phyloP scores from a whole-genome alignment of 139 green algal genomes.

The Haematococcus lacustris region DNA sequence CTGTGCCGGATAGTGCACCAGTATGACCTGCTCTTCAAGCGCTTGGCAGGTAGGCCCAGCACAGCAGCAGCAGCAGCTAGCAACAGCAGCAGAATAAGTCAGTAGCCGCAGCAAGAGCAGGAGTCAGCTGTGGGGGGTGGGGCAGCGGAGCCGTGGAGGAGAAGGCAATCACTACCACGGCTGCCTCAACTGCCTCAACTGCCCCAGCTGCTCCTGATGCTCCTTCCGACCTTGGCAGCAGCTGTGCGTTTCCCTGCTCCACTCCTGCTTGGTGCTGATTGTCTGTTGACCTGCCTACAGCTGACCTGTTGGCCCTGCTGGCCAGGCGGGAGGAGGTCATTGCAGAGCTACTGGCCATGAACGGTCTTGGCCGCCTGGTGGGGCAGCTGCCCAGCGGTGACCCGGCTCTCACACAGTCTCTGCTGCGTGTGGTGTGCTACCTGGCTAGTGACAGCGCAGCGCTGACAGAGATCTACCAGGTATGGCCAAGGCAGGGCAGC shows the following conservation, averaged over 20 bases:
- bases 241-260: no score
- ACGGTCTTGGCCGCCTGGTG: constrained; percentile 25
- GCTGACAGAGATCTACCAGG: constrained; percentile 40
- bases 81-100: no score
- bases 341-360: constrained; percentile 30
- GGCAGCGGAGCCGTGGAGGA: no score
- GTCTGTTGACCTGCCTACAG: constrained; percentile 8
- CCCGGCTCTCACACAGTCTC: constrained; percentile 13
- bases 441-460: constrained; percentile 23
- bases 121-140: no score
- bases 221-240: no score
- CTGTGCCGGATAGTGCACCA: constrained; percentile 37
- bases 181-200: no score
- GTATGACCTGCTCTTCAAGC: constrained; percentile 42
- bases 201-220: no score
- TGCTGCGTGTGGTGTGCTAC: constrained; percentile 44
- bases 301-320: constrained; percentile 38
- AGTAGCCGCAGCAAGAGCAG: no score
- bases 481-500: no score
- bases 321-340: constrained; percentile 25
- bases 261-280: no score
- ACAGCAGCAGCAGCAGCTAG: no score
- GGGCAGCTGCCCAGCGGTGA: constrained; percentile 27
- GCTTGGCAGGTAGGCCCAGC: constrained; percentile 39
- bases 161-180: no score